phyloP scores from a whole-genome alignment of 1,284 basidiomycete species.

The Phylloboletellus chloephorus region DNA sequence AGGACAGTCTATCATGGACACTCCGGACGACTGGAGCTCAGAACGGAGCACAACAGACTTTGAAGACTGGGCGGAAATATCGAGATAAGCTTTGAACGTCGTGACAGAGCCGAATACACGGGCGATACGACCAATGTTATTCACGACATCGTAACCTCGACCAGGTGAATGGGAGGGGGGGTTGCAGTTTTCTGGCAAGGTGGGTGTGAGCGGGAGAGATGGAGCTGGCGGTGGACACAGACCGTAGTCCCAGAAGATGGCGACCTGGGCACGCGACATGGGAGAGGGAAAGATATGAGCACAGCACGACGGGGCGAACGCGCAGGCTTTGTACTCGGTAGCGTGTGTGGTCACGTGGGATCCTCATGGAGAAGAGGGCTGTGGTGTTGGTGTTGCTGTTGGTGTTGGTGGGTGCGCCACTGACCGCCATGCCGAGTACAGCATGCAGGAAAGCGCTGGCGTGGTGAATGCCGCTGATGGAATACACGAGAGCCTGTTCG shows the following conservation, averaged over 20 bases:
- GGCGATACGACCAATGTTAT: conserved; percentile 40
- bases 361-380: conserved; percentile 15
- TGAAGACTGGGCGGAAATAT: conserved; percentile 33
- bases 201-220: conserved; percentile 1
- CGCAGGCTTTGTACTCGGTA: conserved; percentile 21
- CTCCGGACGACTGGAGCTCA: conserved; percentile 55
- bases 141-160: conserved; percentile 42
- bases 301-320: background rate
- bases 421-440: conserved; percentile 15
- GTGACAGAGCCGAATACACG: conserved; percentile 42
- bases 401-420: no score
- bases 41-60: conserved; percentile 40
- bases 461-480: background rate
- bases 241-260: conserved; percentile 64
- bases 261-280: conserved; percentile 40
- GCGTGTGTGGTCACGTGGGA: conserved; percentile 6
- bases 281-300: conserved; percentile 12
- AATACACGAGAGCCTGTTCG: no score
- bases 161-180: conserved; percentile 37
- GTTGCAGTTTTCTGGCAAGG: conserved; percentile 48
- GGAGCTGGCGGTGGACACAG: conserved; percentile 15
- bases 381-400: no score
- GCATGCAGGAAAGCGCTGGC: conserved; percentile 6
- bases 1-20: conserved; percentile 54
- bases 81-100: conserved; percentile 50